phyloP scores from a whole-genome alignment of 2,329 filamentous ascomycete species.

The Trichoderma atrobrunneum region DNA sequence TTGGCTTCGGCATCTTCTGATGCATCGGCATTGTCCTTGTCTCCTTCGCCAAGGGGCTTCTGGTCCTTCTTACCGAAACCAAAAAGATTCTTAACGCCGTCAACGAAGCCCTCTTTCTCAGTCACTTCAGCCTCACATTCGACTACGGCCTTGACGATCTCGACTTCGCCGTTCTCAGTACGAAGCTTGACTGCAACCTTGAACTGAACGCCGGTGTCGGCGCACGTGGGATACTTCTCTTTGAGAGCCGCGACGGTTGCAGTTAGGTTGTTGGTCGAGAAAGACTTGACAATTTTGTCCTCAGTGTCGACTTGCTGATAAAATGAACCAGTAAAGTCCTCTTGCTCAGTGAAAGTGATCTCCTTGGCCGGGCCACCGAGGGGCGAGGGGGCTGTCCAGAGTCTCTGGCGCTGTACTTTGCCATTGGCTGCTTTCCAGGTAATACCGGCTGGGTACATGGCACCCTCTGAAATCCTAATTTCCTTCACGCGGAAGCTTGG shows the following conservation, averaged over 20 bases:
- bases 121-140: constrained; percentile 77
- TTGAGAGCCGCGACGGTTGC: constrained; percentile 75
- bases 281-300: constrained; percentile 61
- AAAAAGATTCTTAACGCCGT: constrained; percentile 94
- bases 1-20: constrained; percentile 39
- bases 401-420: constrained; percentile 72
- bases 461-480: constrained; percentile 77
- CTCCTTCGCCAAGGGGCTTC: constrained; percentile 67
- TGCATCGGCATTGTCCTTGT: constrained; percentile 43
- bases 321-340: constrained; percentile 78
- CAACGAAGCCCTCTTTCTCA: constrained; percentile 78
- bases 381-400: constrained; percentile 76
- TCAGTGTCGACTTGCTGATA: constrained; percentile 65
- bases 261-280: constrained; percentile 83
- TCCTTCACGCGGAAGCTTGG: constrained; percentile 98
- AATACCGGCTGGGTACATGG: constrained; percentile 70
- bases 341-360: constrained; percentile 74
- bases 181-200: constrained; percentile 74
- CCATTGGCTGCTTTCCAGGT: constrained; percentile 68
- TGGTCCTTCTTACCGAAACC: constrained; percentile 90
- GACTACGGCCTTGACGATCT: constrained; percentile 70
- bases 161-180: constrained; percentile 72
- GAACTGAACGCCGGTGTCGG: constrained; percentile 72
- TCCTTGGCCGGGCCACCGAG: constrained; percentile 77
- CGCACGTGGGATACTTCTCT: constrained; percentile 70